A percentile compares a stretch with the other conserved stretches of the same genome.
Evolutionary conservation across 495 filamentous ascomycete species (phyloP).

Genomic region (Immersiella caudata): DNA sequence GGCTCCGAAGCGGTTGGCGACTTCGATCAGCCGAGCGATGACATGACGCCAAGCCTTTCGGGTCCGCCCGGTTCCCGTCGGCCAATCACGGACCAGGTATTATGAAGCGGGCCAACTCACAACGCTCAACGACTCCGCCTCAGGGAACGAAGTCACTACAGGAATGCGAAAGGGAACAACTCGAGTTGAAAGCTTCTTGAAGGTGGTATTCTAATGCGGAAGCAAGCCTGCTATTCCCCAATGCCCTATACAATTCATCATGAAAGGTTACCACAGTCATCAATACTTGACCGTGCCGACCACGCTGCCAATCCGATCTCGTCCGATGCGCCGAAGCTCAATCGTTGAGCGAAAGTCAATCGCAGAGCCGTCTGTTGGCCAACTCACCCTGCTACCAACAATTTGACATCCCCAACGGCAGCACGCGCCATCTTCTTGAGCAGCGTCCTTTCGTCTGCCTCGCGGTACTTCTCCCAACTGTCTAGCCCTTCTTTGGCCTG

Average conservation of each 20-base stretch:
- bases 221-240: not conserved
- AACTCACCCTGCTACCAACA: conserved; percentile 41
- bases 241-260: not conserved
- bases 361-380: not conserved
- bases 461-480: conserved; percentile 73
- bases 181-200: not conserved
- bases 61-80: conserved; percentile 40
- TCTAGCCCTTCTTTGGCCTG: conserved; percentile 81
- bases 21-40: conserved; percentile 35
- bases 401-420: conserved; percentile 69
- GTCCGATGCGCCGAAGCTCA: not conserved
- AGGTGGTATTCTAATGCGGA: not conserved
- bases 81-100: conserved; percentile 42
- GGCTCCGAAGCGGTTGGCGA: conserved; percentile 7
- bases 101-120: conserved; percentile 29
- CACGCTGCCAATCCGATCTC: not conserved
- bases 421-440: conserved; percentile 84
- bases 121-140: not conserved
- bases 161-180: not conserved
- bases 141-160: not conserved
- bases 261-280: not conserved
- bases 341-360: no score
- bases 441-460: conserved; percentile 74
- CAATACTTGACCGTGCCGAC: not conserved
- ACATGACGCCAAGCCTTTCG: conserved; percentile 43